These are phyloP conservation scores for Miscanthus sacchariflorus DNA, from an alignment of 202 grass and related monocot genomes.

Conservation along the genomic window DNA sequence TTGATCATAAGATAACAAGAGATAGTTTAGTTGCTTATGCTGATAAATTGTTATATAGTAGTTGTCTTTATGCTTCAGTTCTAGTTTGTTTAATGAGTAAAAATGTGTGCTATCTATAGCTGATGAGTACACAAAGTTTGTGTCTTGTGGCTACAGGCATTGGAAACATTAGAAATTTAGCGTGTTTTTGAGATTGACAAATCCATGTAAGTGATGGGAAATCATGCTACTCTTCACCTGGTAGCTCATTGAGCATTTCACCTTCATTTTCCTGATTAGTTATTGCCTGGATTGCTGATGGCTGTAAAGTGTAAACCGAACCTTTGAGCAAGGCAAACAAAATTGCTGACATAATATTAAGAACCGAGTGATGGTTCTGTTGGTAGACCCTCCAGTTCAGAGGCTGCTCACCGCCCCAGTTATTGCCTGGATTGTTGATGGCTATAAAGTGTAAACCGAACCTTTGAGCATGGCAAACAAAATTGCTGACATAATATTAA, in stretches of 20 bases:
- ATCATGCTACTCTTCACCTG: background rate
- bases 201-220: background rate
- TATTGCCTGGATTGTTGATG: constrained; percentile 4
- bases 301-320: constrained; percentile 23
- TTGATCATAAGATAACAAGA: constrained; percentile 9
- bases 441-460: constrained; percentile 15
- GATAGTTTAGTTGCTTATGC: constrained; percentile 18
- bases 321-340: background rate
- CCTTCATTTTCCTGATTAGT: constrained; percentile 24
- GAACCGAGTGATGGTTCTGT: background rate
- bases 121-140: constrained; percentile 28
- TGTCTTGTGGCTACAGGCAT: constrained; percentile 11
- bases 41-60: constrained; percentile 9
- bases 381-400: background rate
- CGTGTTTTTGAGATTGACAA: constrained; percentile 3
- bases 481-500: background rate
- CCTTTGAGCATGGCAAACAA: background rate
- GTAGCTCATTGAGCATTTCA: constrained; percentile 12
- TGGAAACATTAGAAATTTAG: constrained; percentile 25
- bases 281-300: constrained; percentile 1
- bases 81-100: constrained; percentile 28
- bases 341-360: background rate
- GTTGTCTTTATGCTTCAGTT: background rate
- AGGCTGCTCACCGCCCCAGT: background rate
- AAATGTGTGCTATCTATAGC: constrained; percentile 12